A percentile compares a stretch with the other conserved stretches of the same genome.
These are phyloP conservation scores for Populus hybrid DNA, from an alignment of 441 rosid species.

Conservation along the genomic window DNA sequence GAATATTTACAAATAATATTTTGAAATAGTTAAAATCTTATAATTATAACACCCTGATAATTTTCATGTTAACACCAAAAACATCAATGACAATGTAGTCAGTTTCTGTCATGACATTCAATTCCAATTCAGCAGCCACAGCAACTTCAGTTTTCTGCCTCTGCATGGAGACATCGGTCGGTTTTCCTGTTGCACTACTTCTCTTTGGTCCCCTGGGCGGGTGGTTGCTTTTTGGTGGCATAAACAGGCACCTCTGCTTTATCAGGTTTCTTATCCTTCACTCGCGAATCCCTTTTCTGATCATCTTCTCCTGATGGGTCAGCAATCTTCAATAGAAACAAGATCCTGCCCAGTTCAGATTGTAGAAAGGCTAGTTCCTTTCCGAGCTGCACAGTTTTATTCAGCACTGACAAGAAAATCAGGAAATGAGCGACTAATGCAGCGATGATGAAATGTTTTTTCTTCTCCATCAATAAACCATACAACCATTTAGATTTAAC, in stretches of 20 bases:
- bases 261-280: conserved; percentile 31
- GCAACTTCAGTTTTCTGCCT: conserved; percentile 31
- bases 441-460: background rate
- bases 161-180: conserved; percentile 24
- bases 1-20: rapidly evolving
- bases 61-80: conserved; percentile 29
- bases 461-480: conserved; percentile 1
- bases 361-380: conserved; percentile 69
- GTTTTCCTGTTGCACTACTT: conserved; percentile 26
- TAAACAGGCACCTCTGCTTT: conserved; percentile 30
- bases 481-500: background rate
- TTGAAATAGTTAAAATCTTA: no score
- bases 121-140: conserved; percentile 18
- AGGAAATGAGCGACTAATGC: conserved; percentile 16
- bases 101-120: conserved; percentile 33
- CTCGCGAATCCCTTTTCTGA: conserved; percentile 54
- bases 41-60: no score
- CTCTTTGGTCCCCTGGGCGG: conserved; percentile 27
- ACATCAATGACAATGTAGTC: conserved; percentile 30
- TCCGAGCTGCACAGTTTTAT: conserved; percentile 53
- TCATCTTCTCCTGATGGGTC: conserved; percentile 86
- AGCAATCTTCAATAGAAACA: conserved; percentile 80
- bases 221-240: conserved; percentile 30
- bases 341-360: conserved; percentile 63
- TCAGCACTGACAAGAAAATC: conserved; percentile 52